Evolutionary conservation across 257 asterid genomes (phyloP).

Genomic region (Primulina eburnea): DNA sequence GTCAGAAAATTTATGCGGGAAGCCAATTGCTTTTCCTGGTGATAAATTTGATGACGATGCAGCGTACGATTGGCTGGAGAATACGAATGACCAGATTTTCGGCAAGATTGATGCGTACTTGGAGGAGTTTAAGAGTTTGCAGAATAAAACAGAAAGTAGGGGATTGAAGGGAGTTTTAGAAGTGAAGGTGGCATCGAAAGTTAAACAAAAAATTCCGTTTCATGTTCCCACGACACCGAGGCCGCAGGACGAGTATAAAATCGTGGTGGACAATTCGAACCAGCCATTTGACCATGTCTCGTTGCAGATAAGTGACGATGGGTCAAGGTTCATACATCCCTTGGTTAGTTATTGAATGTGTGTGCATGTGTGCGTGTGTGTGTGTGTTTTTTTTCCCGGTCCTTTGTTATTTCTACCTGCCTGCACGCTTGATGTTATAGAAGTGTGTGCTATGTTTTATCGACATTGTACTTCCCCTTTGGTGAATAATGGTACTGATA

Average conservation of each 20-base stretch:
- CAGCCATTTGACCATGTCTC: slow-evolving; percentile 91
- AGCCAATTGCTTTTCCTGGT: slow-evolving; percentile 48
- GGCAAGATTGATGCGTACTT: slow-evolving; percentile 72
- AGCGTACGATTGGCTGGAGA: slow-evolving; percentile 72
- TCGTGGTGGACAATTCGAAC: slow-evolving; percentile 71
- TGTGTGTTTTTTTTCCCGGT: too few relatives aligned
- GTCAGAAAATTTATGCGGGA: slow-evolving; percentile 51
- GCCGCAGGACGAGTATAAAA: slow-evolving; percentile 87
- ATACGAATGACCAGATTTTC: slow-evolving; percentile 62
- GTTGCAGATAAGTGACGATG: slow-evolving; percentile 79
- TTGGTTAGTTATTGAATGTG: slow-evolving; percentile 48
- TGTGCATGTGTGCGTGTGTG: too few relatives aligned
- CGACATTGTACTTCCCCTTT: not conserved
- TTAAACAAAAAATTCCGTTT: slow-evolving; percentile 77
- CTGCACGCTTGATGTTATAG: too few relatives aligned
- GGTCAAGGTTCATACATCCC: slow-evolving; percentile 63
- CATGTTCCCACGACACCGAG: slow-evolving; percentile 63
- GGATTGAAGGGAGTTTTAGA: slow-evolving; percentile 34
- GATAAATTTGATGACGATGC: slow-evolving; percentile 64
- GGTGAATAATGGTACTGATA: not conserved
- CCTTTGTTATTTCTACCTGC: too few relatives aligned
- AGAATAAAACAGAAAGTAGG: slow-evolving; percentile 30
- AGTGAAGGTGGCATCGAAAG: slow-evolving; percentile 61
- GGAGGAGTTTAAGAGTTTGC: slow-evolving; percentile 53
- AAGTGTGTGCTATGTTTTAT: too few relatives aligned